Base-by-base conservation (phyloP, 1,284 basidiomycete species). In the Ustilago xerochloae region DNA sequence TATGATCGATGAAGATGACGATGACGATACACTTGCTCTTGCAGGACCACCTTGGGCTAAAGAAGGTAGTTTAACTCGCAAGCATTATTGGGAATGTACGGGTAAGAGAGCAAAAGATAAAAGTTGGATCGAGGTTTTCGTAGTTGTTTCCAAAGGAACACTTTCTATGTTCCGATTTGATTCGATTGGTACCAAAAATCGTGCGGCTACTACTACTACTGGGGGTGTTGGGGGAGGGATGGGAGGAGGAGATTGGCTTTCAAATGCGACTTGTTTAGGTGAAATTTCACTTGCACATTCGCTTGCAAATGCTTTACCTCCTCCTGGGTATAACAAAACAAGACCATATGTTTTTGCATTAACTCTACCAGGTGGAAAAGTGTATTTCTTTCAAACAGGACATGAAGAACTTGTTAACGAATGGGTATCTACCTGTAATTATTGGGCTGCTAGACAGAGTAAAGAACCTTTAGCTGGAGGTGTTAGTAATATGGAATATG, bases 401-500 rank as follows among this genome's bases (percentile, higher is more conserved):
- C 98, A 96, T 2, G 95, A 97, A 80, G 95, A 97, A 77, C 89
- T 99, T 18, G 94, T 97, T 36, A 92, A 93, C 80, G 96, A 99
- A 85, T 99, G 96, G 96, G 94, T 97, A 8, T 91, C 92, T 32
- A 97, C 96, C 0, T 98, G 95, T 88, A 99, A 98, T 86, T 98
- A 98, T 84, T 98, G 95, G 94, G 93, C 96, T 0, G 96, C 96
- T 0, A 88, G 95, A 32, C 91, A 90, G 71, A 94, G 92, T 84
- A 94, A 95, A 78, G 94, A 97, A 81, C 96, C 96, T 0, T 88
- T 99, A 3, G 88, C 92, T 2, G 96, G 95, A 3, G 96, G 95
- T 29, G 94, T 98, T 2, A 94, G 93, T 48, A 99, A 99, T 86
- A 96, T 98, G 91, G 97, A 99, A 84, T 98, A 99, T 81, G 96